Conservation (phyloP, 1,284 basidiomycete species). For the Trametes hirsuta region DNA sequence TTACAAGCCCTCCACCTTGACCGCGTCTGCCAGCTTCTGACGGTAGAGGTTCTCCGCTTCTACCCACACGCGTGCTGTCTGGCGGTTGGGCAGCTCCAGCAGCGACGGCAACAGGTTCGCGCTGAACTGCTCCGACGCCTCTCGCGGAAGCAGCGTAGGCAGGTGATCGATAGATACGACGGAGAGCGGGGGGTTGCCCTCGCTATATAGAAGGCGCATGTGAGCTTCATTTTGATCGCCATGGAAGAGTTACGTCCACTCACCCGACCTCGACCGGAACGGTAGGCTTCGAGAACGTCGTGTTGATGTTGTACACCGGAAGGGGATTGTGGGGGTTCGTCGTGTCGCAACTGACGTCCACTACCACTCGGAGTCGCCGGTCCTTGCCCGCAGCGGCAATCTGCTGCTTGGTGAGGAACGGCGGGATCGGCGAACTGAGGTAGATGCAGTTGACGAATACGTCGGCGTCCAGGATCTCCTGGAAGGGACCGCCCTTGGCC, state of each 20-base stretch:
- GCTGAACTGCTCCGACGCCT: conserved; percentile 97
- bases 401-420: conserved; percentile 82
- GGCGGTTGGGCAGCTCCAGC: conserved; percentile 73
- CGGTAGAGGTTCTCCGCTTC: conserved; percentile 89
- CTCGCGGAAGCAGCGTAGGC: conserved; percentile 93
- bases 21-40: conserved; percentile 75
- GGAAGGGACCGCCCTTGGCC: conserved; percentile 95
- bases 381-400: conserved; percentile 73
- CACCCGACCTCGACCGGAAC: conserved; percentile 84
- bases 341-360: conserved; percentile 99
- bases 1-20: conserved; percentile 41
- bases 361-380: conserved; percentile 82
- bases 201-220: conserved; percentile 37
- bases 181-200: conserved; percentile 68
- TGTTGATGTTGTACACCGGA: conserved; percentile 95
- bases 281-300: conserved; percentile 93
- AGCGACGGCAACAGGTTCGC: conserved; percentile 88
- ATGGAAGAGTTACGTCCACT: conserved; percentile 35
- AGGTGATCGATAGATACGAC: conserved; percentile 98
- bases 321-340: conserved; percentile 99
- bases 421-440: conserved; percentile 86
- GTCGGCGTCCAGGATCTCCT: conserved; percentile 95
- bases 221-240: conserved; percentile 7
- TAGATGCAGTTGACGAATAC: conserved; percentile 99
- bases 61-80: conserved; percentile 81